Evolutionary conservation across 2,329 filamentous ascomycete species (phyloP).

Genomic region (Blumeria hordei): DNA sequence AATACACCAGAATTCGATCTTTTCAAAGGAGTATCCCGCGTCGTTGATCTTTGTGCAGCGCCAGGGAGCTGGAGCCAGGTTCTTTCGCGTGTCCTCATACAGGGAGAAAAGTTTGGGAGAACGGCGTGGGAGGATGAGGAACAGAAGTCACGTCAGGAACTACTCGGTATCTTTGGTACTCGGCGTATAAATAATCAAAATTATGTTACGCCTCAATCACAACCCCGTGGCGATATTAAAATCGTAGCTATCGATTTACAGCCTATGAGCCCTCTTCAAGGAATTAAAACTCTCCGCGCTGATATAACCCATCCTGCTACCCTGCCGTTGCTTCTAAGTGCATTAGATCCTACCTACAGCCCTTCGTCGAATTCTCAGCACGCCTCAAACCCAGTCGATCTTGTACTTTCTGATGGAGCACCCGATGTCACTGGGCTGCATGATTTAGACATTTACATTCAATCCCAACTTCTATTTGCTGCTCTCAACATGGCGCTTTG

Average conservation of each 20-base stretch:
- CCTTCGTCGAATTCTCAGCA: constrained; percentile 22
- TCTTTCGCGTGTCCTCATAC: constrained; percentile 75
- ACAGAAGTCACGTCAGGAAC: constrained; percentile 34
- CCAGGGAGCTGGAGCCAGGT: constrained; percentile 97
- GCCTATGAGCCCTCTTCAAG: constrained; percentile 80
- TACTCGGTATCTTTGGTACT: constrained; percentile 20
- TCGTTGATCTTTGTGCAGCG: constrained; percentile 88
- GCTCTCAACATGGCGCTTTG: constrained; percentile 84
- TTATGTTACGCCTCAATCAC: constrained; percentile 5
- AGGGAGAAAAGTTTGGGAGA: constrained; percentile 73
- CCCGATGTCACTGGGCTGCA: constrained; percentile 93
- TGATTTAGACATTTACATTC: constrained; percentile 94
- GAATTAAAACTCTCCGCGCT: constrained; percentile 75
- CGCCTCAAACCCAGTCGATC: constrained; percentile 58
- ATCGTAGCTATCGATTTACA: constrained; percentile 93
- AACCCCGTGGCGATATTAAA: constrained; percentile 48
- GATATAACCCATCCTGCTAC: constrained; percentile 96
- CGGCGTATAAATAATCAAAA: not conserved
- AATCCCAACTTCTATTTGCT: constrained; percentile 83
- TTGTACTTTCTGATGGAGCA: constrained; percentile 85
- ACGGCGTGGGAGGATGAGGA: constrained; percentile 72
- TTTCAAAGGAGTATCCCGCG: constrained; percentile 69
- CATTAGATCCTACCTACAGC: constrained; percentile 51
- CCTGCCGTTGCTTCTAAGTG: constrained; percentile 64
- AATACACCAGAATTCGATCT: constrained; percentile 57